phyloP scores from a whole-genome alignment of 257 asterid genomes.

The Schizonepeta tenuifolia region DNA sequence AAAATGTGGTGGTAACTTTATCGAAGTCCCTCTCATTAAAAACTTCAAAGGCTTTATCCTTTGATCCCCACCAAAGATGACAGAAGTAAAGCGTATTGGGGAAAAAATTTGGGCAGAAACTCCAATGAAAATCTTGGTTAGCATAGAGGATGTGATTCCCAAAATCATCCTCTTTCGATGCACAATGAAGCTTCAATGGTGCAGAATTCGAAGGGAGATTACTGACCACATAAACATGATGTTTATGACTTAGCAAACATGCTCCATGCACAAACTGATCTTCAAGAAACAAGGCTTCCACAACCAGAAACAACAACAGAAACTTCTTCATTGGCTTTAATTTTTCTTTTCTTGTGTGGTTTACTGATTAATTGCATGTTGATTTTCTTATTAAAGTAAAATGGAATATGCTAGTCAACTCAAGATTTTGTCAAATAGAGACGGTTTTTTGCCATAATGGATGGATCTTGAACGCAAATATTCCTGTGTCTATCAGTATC shows the following conservation, averaged over 20 bases:
- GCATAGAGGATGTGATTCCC: not conserved
- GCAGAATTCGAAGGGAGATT: not conserved
- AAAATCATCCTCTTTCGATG: slow-evolving; percentile 11
- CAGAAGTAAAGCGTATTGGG: not conserved
- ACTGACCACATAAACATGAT: not conserved
- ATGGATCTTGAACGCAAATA: no score
- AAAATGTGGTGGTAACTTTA: no score
- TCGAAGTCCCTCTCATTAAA: not conserved
- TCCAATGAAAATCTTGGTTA: not conserved
- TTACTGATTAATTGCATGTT: not conserved
- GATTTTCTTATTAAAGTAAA: no score
- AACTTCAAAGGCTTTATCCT: not conserved
- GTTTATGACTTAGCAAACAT: not conserved
- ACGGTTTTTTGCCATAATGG: no score
- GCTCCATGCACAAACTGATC: not conserved
- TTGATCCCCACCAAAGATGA: slow-evolving; percentile 16
- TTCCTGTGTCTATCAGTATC: no score
- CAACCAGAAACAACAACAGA: not conserved
- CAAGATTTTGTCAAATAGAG: not conserved
- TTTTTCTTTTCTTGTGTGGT: not conserved
- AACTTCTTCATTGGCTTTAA: not conserved
- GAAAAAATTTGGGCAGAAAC: not conserved
- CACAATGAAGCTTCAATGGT: slow-evolving; percentile 6
- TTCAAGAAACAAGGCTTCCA: not conserved
- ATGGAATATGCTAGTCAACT: not conserved